Conservation (phyloP, 768 basidiomycete genomes). For the Clavulina sp. region DNA sequence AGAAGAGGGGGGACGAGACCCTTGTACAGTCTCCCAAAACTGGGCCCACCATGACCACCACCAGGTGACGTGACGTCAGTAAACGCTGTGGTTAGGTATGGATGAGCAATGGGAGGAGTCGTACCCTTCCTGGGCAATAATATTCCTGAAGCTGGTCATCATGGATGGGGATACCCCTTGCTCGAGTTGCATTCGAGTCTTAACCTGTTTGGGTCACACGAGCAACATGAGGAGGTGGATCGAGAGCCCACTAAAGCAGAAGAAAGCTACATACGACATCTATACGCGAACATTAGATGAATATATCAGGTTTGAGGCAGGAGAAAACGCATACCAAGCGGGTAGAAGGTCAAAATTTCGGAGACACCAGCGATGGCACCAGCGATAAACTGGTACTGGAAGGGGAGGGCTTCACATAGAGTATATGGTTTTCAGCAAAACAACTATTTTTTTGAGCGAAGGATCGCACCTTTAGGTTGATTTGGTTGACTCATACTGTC, state of each 20-base stretch:
- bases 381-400: slow-evolving; percentile 78
- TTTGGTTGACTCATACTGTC: too few relatives aligned
- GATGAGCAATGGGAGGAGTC: slow-evolving; percentile 12
- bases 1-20: slow-evolving; percentile 92
- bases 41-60: slow-evolving; percentile 17
- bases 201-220: neutral
- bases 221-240: neutral
- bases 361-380: slow-evolving; percentile 88
- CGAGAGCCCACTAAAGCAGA: neutral
- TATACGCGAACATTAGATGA: neutral
- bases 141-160: slow-evolving; percentile 64
- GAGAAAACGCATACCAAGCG: slow-evolving; percentile 43
- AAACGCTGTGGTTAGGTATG: neutral
- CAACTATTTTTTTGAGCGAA: too few relatives aligned
- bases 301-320: neutral
- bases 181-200: slow-evolving; percentile 97
- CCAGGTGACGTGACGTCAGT: neutral
- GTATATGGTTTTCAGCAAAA: neutral
- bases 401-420: slow-evolving; percentile 46
- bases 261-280: neutral
- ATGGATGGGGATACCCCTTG: slow-evolving; percentile 68
- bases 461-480: too few relatives aligned
- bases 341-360: slow-evolving; percentile 53
- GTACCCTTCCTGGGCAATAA: slow-evolving; percentile 84
- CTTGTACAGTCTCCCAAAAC: slow-evolving; percentile 72